Evolutionary conservation across 352 stramenopile genomes (phyloP).

Genomic region (Blastocystis sp.): DNA sequence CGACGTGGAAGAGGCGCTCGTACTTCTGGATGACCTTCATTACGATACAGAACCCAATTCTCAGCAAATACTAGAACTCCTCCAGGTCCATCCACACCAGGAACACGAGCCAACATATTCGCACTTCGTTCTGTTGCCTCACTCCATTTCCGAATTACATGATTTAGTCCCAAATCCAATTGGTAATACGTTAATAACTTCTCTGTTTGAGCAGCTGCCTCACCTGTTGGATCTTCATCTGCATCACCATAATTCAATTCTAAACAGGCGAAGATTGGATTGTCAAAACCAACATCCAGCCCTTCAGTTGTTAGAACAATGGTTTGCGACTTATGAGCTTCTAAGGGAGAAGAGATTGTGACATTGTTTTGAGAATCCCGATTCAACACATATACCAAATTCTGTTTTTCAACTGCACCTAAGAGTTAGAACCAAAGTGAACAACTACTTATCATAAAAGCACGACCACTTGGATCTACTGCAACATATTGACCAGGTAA

Average conservation of each 20-base stretch:
- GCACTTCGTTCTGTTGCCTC: conserved; percentile 77
- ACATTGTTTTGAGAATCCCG: conserved; percentile 82
- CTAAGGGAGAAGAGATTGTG: conserved; percentile 93
- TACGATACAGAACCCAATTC: conserved; percentile 91
- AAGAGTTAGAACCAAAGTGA: background rate
- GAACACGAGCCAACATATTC: conserved; percentile 81
- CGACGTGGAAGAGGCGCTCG: conserved; percentile 72
- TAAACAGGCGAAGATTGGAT: conserved; percentile 93
- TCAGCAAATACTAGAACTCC: conserved; percentile 91
- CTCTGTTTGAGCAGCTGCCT: conserved; percentile 69
- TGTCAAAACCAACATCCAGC: conserved; percentile 95
- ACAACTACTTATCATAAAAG: conserved; percentile 82
- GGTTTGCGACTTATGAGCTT: conserved; percentile 88
- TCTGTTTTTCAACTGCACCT: conserved; percentile 88
- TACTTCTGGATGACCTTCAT: conserved; percentile 77
- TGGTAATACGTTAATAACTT: conserved; percentile 97
- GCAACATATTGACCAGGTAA: conserved; percentile 94
- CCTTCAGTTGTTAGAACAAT: conserved; percentile 87
- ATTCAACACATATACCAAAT: conserved; percentile 98
- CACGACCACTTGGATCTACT: conserved; percentile 88
- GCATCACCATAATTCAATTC: conserved; percentile 87
- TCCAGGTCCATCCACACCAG: conserved; percentile 73
- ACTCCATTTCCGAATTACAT: conserved; percentile 90
- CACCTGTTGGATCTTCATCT: conserved; percentile 68
- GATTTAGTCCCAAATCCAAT: conserved; percentile 95